Conservation (phyloP, 2,329 filamentous ascomycete species). For the Ophiostoma perfectum region DNA sequence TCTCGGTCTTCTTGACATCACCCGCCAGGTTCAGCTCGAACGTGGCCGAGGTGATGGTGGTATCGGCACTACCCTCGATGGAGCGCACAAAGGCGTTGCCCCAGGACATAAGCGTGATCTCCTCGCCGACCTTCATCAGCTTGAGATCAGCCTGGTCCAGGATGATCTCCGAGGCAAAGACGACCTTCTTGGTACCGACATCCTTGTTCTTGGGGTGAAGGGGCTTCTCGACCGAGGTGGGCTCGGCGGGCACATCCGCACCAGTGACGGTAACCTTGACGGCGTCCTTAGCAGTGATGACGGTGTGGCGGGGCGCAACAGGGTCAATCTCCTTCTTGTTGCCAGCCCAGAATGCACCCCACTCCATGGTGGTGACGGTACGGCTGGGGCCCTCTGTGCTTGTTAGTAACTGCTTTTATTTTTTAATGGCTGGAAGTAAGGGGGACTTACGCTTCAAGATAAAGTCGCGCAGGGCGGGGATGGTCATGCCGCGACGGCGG, state of each 20-base stretch:
- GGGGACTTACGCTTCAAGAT: slow-evolving; percentile 58
- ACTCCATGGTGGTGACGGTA: slow-evolving; percentile 80
- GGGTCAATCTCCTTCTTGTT: slow-evolving; percentile 84
- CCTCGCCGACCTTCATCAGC: slow-evolving; percentile 75
- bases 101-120: slow-evolving; percentile 96
- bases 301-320: slow-evolving; percentile 66
- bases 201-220: slow-evolving; percentile 86
- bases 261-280: slow-evolving; percentile 68
- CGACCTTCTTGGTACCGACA: slow-evolving; percentile 79
- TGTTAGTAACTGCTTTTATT: neutral
- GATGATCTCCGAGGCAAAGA: slow-evolving; percentile 67
- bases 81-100: slow-evolving; percentile 78
- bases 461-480: slow-evolving; percentile 73
- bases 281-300: slow-evolving; percentile 62
- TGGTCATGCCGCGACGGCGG: slow-evolving; percentile 70
- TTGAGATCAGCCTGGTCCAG: slow-evolving; percentile 84
- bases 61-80: slow-evolving; percentile 47
- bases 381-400: slow-evolving; percentile 63
- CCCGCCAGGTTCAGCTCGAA: slow-evolving; percentile 86
- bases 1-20: slow-evolving; percentile 90
- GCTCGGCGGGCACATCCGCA: slow-evolving; percentile 57
- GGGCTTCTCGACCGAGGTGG: slow-evolving; percentile 68
- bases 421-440: neutral
- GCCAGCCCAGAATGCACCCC: slow-evolving; percentile 65
- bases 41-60: slow-evolving; percentile 62